These are phyloP conservation scores for Oenanthe sinensis DNA, from an alignment of 129 eudicot species.

Conservation along the genomic window DNA sequence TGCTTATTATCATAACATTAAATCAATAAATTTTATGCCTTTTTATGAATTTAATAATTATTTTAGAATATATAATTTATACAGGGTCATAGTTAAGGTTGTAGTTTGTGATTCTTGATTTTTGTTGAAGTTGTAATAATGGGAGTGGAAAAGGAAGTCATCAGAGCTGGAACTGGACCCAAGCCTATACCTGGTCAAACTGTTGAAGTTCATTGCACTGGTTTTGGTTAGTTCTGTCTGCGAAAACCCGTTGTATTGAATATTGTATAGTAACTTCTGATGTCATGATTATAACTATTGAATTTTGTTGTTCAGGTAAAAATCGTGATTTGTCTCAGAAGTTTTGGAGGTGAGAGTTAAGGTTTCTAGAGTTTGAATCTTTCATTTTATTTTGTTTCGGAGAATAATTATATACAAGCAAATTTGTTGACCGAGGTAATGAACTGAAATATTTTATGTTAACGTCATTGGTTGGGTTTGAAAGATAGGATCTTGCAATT, in stretches of 20 bases:
- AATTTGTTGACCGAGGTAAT: not conserved
- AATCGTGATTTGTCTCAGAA: conserved; percentile 53
- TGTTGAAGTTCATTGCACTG: conserved; percentile 97
- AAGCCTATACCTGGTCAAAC: conserved; percentile 70
- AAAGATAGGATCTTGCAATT: not conserved
- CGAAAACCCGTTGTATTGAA: conserved; percentile 15
- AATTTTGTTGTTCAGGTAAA: conserved; percentile 45
- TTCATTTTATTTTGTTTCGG: not conserved
- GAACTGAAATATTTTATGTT: not conserved
- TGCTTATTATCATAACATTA: too few species aligned
- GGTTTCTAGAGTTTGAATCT: not conserved
- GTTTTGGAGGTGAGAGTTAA: conserved; percentile 72
- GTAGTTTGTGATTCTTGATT: not conserved
- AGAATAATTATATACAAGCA: not conserved
- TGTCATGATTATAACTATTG: not conserved
- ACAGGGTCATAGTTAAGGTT: too few species aligned
- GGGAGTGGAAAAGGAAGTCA: conserved; percentile 81
- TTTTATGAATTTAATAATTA: too few species aligned
- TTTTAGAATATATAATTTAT: too few species aligned
- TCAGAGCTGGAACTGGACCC: conserved; percentile 74
- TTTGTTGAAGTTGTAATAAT: conserved; percentile 16
- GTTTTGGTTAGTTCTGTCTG: conserved; percentile 41
- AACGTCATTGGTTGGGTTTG: not conserved
- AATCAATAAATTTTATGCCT: too few species aligned
- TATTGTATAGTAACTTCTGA: not conserved